phyloP scores from a whole-genome alignment of 306 rosid genomes.

The Cucurbita argyrosperma region DNA sequence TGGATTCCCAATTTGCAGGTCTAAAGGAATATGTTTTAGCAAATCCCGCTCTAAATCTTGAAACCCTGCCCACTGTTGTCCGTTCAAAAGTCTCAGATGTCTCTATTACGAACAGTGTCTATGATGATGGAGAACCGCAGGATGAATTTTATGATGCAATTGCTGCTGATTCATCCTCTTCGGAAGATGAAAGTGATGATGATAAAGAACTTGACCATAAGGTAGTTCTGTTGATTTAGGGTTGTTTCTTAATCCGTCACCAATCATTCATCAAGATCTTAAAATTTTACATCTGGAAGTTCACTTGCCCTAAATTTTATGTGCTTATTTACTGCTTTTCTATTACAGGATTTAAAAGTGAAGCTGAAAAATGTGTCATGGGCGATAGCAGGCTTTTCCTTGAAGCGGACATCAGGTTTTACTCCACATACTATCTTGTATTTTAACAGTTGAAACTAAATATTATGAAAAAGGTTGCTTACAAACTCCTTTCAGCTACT shows the following conservation, averaged over 20 bases:
- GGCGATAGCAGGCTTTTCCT: slow-evolving; percentile 27
- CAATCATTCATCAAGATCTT: neutral
- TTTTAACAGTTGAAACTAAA: neutral
- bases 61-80: slow-evolving; percentile 25
- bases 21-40: slow-evolving; percentile 80
- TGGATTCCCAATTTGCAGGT: slow-evolving; percentile 37
- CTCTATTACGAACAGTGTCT: slow-evolving; percentile 35
- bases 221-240: slow-evolving; percentile 14
- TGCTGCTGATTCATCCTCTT: slow-evolving; percentile 45
- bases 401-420: slow-evolving; percentile 24
- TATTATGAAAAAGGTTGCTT: neutral
- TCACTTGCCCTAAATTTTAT: neutral
- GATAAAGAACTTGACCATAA: slow-evolving; percentile 11
- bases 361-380: slow-evolving; percentile 43
- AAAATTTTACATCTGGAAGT: neutral
- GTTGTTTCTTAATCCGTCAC: neutral
- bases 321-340: slow-evolving; percentile 10
- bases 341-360: slow-evolving; percentile 27
- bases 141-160: slow-evolving; percentile 94
- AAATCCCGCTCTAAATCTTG: slow-evolving; percentile 40
- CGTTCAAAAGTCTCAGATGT: slow-evolving; percentile 33
- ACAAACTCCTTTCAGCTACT: neutral
- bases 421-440: neutral
- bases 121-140: slow-evolving; percentile 32
- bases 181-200: slow-evolving; percentile 19